Conservation (phyloP, 768 basidiomycete species). For the Boletus tylopilopsis region DNA sequence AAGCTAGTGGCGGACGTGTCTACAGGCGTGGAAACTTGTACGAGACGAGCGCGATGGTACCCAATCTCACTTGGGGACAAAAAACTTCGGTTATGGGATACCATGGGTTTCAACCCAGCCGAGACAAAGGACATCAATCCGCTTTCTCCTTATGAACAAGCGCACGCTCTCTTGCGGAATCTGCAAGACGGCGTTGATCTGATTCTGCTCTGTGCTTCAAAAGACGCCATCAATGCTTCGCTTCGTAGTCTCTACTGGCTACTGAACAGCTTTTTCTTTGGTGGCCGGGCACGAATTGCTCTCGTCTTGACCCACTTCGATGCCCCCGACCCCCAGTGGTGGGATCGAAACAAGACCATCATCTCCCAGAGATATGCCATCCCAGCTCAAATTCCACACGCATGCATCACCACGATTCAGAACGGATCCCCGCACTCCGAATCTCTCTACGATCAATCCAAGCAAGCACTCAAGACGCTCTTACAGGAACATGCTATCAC, state of each 20-base stretch:
- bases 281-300: slow-evolving; percentile 32
- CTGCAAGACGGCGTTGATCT: slow-evolving; percentile 37
- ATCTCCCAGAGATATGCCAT: slow-evolving; percentile 17
- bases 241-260: slow-evolving; percentile 36
- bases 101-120: slow-evolving; percentile 31
- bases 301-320: slow-evolving; percentile 40
- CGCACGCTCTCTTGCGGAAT: slow-evolving; percentile 32
- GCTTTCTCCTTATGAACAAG: slow-evolving; percentile 25
- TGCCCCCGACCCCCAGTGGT: slow-evolving; percentile 35
- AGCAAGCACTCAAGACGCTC: slow-evolving; percentile 5
- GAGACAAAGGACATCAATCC: slow-evolving; percentile 11
- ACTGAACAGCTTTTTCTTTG: slow-evolving; percentile 37
- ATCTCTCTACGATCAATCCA: slow-evolving; percentile 12
- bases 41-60: slow-evolving; percentile 26
- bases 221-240: slow-evolving; percentile 34
- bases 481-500: slow-evolving; percentile 5
- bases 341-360: slow-evolving; percentile 29
- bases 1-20: slow-evolving; percentile 28
- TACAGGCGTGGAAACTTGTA: slow-evolving; percentile 30
- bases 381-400: slow-evolving; percentile 6
- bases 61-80: slow-evolving; percentile 18
- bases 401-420: slow-evolving; percentile 20
- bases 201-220: slow-evolving; percentile 38
- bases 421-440: background rate
- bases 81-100: slow-evolving; percentile 31